Evolutionary conservation across 768 basidiomycete genomes (phyloP).

Genomic region (Boletus vinaceobasis): DNA sequence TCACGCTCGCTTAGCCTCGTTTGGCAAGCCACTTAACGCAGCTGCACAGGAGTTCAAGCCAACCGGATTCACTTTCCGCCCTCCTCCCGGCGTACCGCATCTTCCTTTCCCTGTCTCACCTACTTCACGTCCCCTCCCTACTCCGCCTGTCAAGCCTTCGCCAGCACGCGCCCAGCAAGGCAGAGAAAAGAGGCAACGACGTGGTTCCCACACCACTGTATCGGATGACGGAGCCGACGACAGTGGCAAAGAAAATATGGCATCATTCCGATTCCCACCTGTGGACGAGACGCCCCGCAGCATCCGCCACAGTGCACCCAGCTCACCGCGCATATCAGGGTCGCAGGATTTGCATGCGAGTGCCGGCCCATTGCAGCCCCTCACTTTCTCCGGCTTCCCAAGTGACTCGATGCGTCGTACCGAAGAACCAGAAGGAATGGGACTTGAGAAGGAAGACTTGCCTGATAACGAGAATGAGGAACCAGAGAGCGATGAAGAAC

Average conservation of each 20-base stretch:
- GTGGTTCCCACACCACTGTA: constrained; percentile 40
- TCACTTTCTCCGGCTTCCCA: constrained; percentile 67
- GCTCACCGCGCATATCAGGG: constrained; percentile 33
- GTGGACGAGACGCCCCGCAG: constrained; percentile 47
- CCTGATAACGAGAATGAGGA: constrained; percentile 8
- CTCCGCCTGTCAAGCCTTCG: constrained; percentile 29
- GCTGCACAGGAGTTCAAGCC: constrained; percentile 83
- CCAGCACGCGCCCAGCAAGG: constrained; percentile 50
- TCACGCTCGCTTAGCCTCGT: constrained; percentile 42
- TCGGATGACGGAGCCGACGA: constrained; percentile 42
- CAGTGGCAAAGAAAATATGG: constrained; percentile 56
- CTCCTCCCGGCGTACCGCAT: constrained; percentile 61
- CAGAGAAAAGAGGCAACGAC: constrained; percentile 74
- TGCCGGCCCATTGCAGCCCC: constrained; percentile 37
- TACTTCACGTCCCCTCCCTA: constrained; percentile 39
- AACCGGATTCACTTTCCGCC: constrained; percentile 70
- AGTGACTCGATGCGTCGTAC: constrained; percentile 29
- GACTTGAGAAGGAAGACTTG: constrained; percentile 8
- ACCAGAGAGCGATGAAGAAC: constrained; percentile 12
- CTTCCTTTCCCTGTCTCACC: constrained; percentile 38
- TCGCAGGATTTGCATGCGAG: constrained; percentile 19
- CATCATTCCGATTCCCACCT: constrained; percentile 74
- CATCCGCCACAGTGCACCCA: constrained; percentile 45
- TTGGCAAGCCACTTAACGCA: constrained; percentile 72
- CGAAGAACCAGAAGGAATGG: constrained; percentile 11